Base-by-base conservation (phyloP, 441 rosid species). In the Lagerstroemia fauriei region DNA sequence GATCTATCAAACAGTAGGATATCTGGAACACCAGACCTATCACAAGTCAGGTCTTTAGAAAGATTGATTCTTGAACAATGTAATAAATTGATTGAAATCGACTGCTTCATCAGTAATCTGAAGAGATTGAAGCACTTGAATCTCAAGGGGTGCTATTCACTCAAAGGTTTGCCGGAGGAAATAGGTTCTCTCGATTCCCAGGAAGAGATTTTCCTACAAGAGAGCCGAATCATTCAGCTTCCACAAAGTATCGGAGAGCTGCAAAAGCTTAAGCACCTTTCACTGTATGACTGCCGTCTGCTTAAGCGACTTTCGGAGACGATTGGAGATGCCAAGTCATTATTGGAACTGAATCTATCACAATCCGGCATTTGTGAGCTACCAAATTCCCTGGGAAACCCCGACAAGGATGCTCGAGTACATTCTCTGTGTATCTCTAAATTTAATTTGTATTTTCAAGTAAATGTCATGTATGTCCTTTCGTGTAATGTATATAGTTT, bases 331-430 rank as follows among this genome's bases (percentile, higher is more conserved):
- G 20, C 38, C 14, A 59, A 22, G 22, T 56, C 82, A 22, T 48
- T 71, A 38, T 53, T 41, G 11, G 61, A 13, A 29, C 32, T 79
- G 51, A 47, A 69, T 31, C 34, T 79, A 25, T 53, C 70, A 29
- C 25, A 31, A 31, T 2, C 29, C 0, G 1, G 46, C n/a, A 53
- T 51, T 9, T 25, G 0, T 13, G 69, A 69, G 53, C 32, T 56
- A 31, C 82, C 82, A 11, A 32, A 38, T 27, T 79, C 82, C 41
- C 31, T 71, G 31, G 82, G 76, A 69, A 4, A 48, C 29, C 82
- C 50, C 50, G 50, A 47, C 50, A 47, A 47, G 50, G 50, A 1
- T 47, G 11, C 50, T 47, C 50, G 11, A 7, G 50, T 47, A 12
- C 50, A 12, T 47, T 47, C 50, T 47, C 50, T 12, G 9, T 47